Percentiles rank a stretch among this genome's conserved stretches.
Conservation (phyloP, 345 rosid genomes). For the Turnera subulata region DNA sequence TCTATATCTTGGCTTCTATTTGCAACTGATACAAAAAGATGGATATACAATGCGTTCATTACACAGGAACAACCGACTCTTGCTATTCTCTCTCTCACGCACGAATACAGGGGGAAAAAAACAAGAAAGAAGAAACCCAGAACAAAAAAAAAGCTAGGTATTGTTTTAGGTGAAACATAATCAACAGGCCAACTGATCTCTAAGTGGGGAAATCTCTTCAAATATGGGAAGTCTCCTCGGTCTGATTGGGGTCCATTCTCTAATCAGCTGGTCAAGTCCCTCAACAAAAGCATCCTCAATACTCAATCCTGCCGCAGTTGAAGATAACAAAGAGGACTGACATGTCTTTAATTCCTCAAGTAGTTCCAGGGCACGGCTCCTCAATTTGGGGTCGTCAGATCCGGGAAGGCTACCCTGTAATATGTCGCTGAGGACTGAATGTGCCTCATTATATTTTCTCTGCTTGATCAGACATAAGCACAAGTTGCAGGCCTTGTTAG, state of each 20-base stretch:
- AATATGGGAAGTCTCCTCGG: conserved; percentile 87
- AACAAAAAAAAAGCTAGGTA: neutral
- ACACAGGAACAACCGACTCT: too few relatives aligned
- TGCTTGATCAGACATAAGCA: conserved; percentile 75
- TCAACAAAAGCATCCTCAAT: conserved; percentile 53
- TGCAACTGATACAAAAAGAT: too few relatives aligned
- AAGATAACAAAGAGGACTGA: neutral
- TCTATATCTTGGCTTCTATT: too few relatives aligned
- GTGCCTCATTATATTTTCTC: conserved; percentile 52
- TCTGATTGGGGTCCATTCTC: conserved; percentile 52
- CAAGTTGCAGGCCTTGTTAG: conserved; percentile 85
- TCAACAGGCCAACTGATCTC: conserved; percentile 64
- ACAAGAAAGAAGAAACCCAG: neutral
- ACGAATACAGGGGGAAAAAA: too few relatives aligned
- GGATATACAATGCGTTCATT: too few relatives aligned
- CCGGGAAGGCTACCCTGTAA: conserved; percentile 47
- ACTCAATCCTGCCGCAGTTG: neutral
- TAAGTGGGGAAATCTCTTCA: conserved; percentile 67
- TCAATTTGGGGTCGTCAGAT: conserved; percentile 48
- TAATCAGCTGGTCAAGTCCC: conserved; percentile 50
- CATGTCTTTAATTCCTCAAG: conserved; percentile 7
- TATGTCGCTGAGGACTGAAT: conserved; percentile 38
- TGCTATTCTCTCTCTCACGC: neutral
- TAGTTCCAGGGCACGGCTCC: conserved; percentile 38
- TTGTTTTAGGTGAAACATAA: neutral